Evolutionary conservation across 495 filamentous ascomycete genomes (phyloP).

Genomic region (Penicillium subrubescens): DNA sequence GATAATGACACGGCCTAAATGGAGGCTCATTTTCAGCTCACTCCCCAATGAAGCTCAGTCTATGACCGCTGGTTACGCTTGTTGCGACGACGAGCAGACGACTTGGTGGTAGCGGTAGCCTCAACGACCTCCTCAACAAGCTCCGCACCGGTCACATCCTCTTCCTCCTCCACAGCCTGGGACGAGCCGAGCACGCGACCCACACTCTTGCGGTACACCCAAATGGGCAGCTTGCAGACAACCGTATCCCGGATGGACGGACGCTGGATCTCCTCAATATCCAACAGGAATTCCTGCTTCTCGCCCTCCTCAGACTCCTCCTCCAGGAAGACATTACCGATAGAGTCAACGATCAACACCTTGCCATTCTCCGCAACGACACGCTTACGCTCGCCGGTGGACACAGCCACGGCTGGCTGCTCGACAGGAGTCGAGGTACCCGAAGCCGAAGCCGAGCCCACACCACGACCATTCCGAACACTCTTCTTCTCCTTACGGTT

Average conservation of each 20-base stretch:
- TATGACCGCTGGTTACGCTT: slow-evolving; percentile 42
- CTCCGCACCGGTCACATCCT: slow-evolving; percentile 10
- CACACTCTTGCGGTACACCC: slow-evolving; percentile 60
- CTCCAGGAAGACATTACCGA: slow-evolving; percentile 90
- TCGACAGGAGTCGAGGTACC: slow-evolving; percentile 51
- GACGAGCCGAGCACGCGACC: slow-evolving; percentile 52
- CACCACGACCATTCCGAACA: slow-evolving; percentile 33
- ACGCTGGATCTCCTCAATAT: slow-evolving; percentile 66
- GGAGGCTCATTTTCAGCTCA: not conserved
- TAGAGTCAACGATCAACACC: slow-evolving; percentile 85
- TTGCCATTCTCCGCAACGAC: slow-evolving; percentile 95
- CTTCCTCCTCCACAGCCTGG: slow-evolving; percentile 6
- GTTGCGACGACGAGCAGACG: slow-evolving; percentile 30
- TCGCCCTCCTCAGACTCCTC: slow-evolving; percentile 86
- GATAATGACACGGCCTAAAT: not conserved
- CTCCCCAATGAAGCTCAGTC: not conserved
- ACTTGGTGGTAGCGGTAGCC: slow-evolving; percentile 32
- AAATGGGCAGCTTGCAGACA: slow-evolving; percentile 66
- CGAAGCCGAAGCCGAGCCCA: slow-evolving; percentile 33
- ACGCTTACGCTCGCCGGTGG: slow-evolving; percentile 68
- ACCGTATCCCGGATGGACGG: slow-evolving; percentile 72
- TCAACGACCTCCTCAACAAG: slow-evolving; percentile 35
- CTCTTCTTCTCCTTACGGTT: slow-evolving; percentile 65
- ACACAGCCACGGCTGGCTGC: slow-evolving; percentile 44
- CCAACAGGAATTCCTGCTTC: slow-evolving; percentile 78